Percentiles rank a stretch among this genome's conserved stretches.
Conservation (phyloP, 1,284 basidiomycete species). For the Earliella scabrosa region DNA sequence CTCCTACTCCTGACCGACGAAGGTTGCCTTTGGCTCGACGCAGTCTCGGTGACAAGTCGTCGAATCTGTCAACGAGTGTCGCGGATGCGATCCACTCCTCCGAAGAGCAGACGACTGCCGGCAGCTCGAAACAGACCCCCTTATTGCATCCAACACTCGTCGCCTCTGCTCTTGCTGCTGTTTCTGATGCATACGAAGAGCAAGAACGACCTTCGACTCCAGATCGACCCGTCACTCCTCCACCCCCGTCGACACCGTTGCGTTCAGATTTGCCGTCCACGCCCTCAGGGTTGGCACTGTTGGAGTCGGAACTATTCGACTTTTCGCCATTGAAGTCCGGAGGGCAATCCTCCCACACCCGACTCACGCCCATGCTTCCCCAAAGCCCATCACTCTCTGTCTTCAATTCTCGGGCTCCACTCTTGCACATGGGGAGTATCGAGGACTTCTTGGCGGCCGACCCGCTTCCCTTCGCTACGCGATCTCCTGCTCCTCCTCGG, state of each 20-base stretch:
- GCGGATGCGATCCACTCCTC: slow-evolving; percentile 66
- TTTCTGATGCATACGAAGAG: slow-evolving; percentile 1
- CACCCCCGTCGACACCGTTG: slow-evolving; percentile 3
- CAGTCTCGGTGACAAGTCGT: slow-evolving; percentile 38
- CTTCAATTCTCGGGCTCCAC: slow-evolving; percentile 15
- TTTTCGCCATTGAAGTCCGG: slow-evolving; percentile 21
- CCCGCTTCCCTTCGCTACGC: neutral
- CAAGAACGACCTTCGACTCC: slow-evolving; percentile 10
- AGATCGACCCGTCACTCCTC: slow-evolving; percentile 6
- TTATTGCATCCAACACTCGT: slow-evolving; percentile 23
- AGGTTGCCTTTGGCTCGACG: slow-evolving; percentile 3
- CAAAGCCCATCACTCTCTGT: slow-evolving; percentile 8
- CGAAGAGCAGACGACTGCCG: slow-evolving; percentile 1
- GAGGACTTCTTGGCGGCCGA: slow-evolving; percentile 16
- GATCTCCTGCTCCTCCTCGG: slow-evolving; percentile 7
- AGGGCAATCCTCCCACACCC: neutral
- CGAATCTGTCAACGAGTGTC: slow-evolving; percentile 66
- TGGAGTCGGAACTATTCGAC: slow-evolving; percentile 21
- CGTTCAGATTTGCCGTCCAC: slow-evolving; percentile 11
- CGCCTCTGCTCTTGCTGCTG: slow-evolving; percentile 8
- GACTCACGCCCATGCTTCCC: neutral
- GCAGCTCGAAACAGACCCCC: slow-evolving; percentile 1
- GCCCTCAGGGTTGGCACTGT: slow-evolving; percentile 9
- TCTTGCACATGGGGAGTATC: slow-evolving; percentile 10
- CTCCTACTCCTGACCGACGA: slow-evolving; percentile 52